phyloP scores from a whole-genome alignment of 2,329 filamentous ascomycete species.

The Emmonsiellopsis sp. region DNA sequence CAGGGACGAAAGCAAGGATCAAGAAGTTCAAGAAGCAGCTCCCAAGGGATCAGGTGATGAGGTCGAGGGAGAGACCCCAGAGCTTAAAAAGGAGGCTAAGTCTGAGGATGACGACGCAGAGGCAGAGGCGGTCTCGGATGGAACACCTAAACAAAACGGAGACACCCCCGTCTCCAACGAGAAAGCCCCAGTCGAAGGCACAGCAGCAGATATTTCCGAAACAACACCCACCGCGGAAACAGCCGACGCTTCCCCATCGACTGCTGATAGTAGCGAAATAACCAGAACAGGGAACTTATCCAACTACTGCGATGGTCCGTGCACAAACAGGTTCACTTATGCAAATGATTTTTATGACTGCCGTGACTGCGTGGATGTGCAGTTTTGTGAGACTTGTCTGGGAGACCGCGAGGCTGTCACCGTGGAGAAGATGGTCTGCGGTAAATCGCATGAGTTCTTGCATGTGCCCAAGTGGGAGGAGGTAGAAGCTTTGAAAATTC shows the following conservation, averaged over 20 bases:
- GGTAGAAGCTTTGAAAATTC: constrained; percentile 10
- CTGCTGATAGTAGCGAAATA: neutral
- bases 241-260: neutral
- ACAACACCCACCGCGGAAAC: neutral
- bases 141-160: neutral
- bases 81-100: neutral
- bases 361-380: constrained; percentile 19
- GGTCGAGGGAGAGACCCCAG: neutral
- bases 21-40: neutral
- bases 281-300: constrained; percentile 1
- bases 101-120: neutral
- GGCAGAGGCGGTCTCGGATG: neutral
- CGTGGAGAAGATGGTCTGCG: constrained; percentile 20
- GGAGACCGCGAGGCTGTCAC: constrained; percentile 12
- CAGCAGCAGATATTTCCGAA: neutral
- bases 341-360: constrained; percentile 21
- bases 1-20: neutral
- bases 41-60: neutral
- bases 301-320: constrained; percentile 10
- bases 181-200: neutral
- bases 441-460: constrained; percentile 17
- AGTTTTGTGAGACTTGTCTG: constrained; percentile 16
- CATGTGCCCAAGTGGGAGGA: constrained; percentile 16
- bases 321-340: constrained; percentile 12
- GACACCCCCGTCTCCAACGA: neutral